A percentile compares a stretch with the other conserved stretches of the same genome.
phyloP scores from a whole-genome alignment of 192 early-diverging fungal genomes.

The Allomyces macrogynus region DNA sequence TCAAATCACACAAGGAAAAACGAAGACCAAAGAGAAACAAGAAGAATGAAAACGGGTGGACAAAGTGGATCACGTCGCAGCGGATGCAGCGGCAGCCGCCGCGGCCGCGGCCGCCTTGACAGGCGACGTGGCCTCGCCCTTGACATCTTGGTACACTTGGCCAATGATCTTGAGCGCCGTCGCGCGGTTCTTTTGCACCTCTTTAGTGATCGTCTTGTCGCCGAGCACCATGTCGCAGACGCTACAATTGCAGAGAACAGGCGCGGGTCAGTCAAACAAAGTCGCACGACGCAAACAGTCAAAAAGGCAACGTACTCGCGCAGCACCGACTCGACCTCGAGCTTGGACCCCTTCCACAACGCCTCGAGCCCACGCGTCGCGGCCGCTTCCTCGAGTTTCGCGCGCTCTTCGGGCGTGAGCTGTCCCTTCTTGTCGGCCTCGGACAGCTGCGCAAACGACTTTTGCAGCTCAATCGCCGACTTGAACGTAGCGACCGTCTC shows the following conservation, averaged over 20 bases:
- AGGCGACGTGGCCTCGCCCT: slow-evolving; percentile 17
- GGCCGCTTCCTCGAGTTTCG: neutral
- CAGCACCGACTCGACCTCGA: slow-evolving; percentile 85
- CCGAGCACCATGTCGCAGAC: slow-evolving; percentile 71
- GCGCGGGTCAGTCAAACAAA: too few relatives aligned
- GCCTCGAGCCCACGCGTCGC: slow-evolving; percentile 41
- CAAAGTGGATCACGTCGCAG: neutral
- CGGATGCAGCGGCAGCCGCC: neutral
- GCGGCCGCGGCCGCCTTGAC: neutral
- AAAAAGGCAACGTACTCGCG: slow-evolving; percentile 23
- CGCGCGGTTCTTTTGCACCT: slow-evolving; percentile 40
- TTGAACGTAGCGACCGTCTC: slow-evolving; percentile 84
- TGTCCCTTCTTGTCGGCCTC: slow-evolving; percentile 67
- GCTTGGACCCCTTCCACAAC: slow-evolving; percentile 70
- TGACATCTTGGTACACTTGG: slow-evolving; percentile 53
- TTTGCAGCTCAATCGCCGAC: slow-evolving; percentile 82
- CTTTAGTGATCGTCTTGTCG: slow-evolving; percentile 37
- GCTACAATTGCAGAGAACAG: too few relatives aligned
- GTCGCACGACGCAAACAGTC: too few relatives aligned
- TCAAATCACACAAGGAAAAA: too few relatives aligned
- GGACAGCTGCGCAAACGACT: slow-evolving; percentile 69
- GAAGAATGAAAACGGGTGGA: neutral
- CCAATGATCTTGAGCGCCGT: slow-evolving; percentile 70
- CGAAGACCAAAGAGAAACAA: too few relatives aligned
- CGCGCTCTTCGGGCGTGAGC: slow-evolving; percentile 30